A percentile compares a stretch with the other conserved stretches of the same genome.
Conservation (phyloP, 371 early-diverging fungal species). For the Batkoa obscura region DNA sequence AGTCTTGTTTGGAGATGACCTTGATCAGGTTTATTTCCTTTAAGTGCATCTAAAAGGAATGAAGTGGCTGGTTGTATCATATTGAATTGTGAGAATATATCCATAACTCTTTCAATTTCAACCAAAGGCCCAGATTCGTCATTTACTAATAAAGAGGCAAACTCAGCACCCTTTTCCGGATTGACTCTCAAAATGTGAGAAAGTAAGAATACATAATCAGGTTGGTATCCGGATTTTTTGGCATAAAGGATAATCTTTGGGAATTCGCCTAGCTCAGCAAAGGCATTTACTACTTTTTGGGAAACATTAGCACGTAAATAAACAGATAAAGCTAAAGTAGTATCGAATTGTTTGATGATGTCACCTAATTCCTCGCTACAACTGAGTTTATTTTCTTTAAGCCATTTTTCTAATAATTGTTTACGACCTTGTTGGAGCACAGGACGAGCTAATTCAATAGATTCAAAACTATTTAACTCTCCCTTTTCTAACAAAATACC, state of each 20-base stretch:
- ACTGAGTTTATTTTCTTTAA: constrained; percentile 92
- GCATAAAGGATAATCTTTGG: constrained; percentile 89
- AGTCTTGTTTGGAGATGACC: constrained; percentile 83
- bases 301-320: constrained; percentile 88
- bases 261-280: constrained; percentile 91
- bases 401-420: constrained; percentile 90
- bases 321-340: constrained; percentile 79
- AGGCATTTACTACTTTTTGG: constrained; percentile 80
- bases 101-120: constrained; percentile 63
- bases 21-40: constrained; percentile 75
- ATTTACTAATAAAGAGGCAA: constrained; percentile 69
- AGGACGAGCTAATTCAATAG: constrained; percentile 82
- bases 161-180: constrained; percentile 84
- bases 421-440: constrained; percentile 82
- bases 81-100: constrained; percentile 79
- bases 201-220: constrained; percentile 78
- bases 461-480: constrained; percentile 80
- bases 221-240: constrained; percentile 79
- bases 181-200: constrained; percentile 76
- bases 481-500: constrained; percentile 90
- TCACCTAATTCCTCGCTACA: constrained; percentile 97
- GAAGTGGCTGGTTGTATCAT: constrained; percentile 92
- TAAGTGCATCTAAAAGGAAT: constrained; percentile 86
- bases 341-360: constrained; percentile 80
- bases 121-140: constrained; percentile 70